Percentiles rank a stretch among this genome's conserved stretches.
Evolutionary conservation across 2,329 filamentous ascomycete genomes (phyloP).

Genomic region (Phialemonium atrogriseum): DNA sequence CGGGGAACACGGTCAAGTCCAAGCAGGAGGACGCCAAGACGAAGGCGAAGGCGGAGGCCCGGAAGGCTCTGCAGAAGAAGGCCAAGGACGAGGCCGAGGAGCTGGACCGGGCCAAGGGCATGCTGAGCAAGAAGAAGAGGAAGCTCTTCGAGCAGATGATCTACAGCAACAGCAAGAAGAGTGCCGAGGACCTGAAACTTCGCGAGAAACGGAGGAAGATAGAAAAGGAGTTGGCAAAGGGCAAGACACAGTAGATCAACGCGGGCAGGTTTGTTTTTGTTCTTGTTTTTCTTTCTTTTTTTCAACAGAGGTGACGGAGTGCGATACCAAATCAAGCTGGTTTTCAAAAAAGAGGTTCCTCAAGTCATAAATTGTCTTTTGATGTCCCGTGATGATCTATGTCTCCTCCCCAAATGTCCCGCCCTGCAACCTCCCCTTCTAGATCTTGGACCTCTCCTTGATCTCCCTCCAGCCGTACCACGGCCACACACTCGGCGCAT

Average conservation of each 20-base stretch:
- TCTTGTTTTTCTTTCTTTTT: no score
- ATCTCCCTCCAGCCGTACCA: constrained; percentile 63
- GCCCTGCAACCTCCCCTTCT: no score
- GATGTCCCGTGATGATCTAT: no score
- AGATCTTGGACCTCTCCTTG: no score
- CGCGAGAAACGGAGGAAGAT: constrained; percentile 84
- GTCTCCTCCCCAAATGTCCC: no score
- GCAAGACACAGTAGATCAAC: constrained; percentile 11
- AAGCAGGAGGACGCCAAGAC: constrained; percentile 44
- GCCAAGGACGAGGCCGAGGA: constrained; percentile 75
- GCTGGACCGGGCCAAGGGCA: constrained; percentile 87
- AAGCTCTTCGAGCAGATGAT: constrained; percentile 98
- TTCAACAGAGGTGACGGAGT: not conserved
- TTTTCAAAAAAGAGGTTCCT: no score
- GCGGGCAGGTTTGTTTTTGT: no score
- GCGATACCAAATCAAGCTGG: constrained; percentile 3
- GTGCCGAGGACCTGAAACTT: constrained; percentile 79
- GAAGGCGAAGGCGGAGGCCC: constrained; percentile 61
- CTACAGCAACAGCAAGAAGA: constrained; percentile 90
- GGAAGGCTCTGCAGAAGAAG: constrained; percentile 62
- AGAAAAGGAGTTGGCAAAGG: constrained; percentile 54
- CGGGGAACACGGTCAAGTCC: constrained; percentile 53
- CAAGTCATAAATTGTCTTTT: no score
- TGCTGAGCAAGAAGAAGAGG: constrained; percentile 96
- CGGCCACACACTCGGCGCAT: constrained; percentile 52